Evolutionary conservation across 345 rosid species (phyloP), one percentile per base, ranked within the genome.

Genomic region (Salix suchowensis): DNA sequence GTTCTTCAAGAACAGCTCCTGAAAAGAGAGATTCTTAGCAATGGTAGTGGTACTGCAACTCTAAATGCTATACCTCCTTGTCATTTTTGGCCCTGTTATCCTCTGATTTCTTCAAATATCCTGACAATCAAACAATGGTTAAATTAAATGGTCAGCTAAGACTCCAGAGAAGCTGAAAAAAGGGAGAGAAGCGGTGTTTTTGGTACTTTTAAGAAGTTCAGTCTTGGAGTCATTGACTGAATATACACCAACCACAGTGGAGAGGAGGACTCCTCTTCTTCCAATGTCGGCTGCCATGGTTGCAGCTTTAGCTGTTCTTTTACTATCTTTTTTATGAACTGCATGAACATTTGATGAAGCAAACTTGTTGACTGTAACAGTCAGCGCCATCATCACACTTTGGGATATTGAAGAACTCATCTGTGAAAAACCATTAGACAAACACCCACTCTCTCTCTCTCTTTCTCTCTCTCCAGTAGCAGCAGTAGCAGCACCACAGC

Each of bases 321-420:
- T 79, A 21, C 85, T 69, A n/a, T 87, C 89, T 68, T 81, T 82
- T 82, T 85, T 86, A 2, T 83, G 95, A 21, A 90, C 89, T 9
- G 98, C 86, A 76, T 86, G 88, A 42, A 93, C 89, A 72, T 92
- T 94, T 46, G 94, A 88, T 24, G 97, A 88, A 83, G 94, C 89
- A 40, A 81, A 90, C 74, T 89, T 88, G 98, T 94, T 94, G 68
- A 91, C 91, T 11, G 97, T 92, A 21, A 86, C 97, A n/a, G 98
- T 92, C 67, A 94, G 72, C 34, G 97, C 98, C 98, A 94, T 92
- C 77, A 92, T 83, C 37, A 94, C 83, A 79, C 91, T 92, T 85
- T 94, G 97, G 26, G 87, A 85, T 30, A 94, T 80, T 50, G 96
- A 85, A 80, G 96, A 85, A 80, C 81, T 79, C 88, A 85, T 87